These are phyloP conservation scores for Suillus clintonianus DNA, from an alignment of 768 basidiomycete genomes.

Conservation along the genomic window DNA sequence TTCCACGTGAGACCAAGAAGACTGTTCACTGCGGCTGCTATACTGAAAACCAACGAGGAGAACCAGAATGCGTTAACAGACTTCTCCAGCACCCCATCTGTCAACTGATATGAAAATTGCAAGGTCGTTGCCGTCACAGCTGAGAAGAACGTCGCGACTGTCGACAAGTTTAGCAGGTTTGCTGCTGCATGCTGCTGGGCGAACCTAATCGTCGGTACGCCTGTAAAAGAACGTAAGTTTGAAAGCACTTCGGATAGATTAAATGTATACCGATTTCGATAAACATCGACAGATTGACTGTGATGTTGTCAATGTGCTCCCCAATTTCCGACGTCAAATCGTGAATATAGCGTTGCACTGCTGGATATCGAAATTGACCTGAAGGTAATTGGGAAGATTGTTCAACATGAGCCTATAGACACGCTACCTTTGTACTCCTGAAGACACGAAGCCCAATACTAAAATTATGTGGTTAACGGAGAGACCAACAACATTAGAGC, in stretches of 20 bases:
- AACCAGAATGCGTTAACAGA: constrained; percentile 58
- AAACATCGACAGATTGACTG: constrained; percentile 50
- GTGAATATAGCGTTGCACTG: constrained; percentile 58
- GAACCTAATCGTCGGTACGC: constrained; percentile 56
- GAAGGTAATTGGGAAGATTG: constrained; percentile 4
- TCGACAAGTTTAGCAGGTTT: constrained; percentile 52
- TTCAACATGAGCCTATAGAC: not conserved
- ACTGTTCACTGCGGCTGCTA: constrained; percentile 55
- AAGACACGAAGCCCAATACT: constrained; percentile 59
- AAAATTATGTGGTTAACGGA: constrained; percentile 8
- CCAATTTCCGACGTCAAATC: constrained; percentile 53
- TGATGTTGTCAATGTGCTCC: constrained; percentile 55
- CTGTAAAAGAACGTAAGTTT: constrained; percentile 22
- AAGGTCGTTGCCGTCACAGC: constrained; percentile 54
- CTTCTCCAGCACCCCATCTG: constrained; percentile 37
- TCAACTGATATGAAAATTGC: constrained; percentile 45
- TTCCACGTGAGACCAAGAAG: constrained; percentile 56
- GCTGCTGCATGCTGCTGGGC: constrained; percentile 53
- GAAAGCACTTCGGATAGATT: not conserved
- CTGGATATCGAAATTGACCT: constrained; percentile 54
- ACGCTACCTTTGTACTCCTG: constrained; percentile 45
- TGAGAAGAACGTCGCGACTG: constrained; percentile 56
- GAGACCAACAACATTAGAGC: not conserved
- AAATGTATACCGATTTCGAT: constrained; percentile 47
- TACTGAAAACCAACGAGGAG: constrained; percentile 55